These are phyloP conservation scores for Nematocida minor DNA, from an alignment of 371 early-diverging fungal genomes.

Conservation along the genomic window DNA sequence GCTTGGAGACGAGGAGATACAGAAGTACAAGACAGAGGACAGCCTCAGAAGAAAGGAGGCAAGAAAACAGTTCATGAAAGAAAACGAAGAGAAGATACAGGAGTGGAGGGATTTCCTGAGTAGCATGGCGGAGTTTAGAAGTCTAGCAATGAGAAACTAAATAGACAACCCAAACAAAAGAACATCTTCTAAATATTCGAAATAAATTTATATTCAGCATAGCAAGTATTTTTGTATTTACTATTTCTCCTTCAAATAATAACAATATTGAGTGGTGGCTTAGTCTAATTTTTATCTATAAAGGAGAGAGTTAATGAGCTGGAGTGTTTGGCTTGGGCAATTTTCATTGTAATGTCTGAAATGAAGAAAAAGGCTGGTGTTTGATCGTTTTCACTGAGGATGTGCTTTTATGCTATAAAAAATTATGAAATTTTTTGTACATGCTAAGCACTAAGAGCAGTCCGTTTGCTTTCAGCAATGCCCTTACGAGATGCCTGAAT, in stretches of 20 bases:
- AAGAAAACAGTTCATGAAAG: conserved; percentile 29
- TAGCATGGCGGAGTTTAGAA: conserved; percentile 2
- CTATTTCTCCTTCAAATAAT: too few species aligned
- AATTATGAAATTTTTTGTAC: neutral
- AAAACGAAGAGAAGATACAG: conserved; percentile 8
- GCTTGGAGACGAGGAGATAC: conserved; percentile 7
- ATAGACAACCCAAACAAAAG: neutral
- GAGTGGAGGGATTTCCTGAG: conserved; percentile 31
- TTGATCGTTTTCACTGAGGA: too few species aligned
- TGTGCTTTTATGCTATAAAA: neutral
- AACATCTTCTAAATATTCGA: too few species aligned
- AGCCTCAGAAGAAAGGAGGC: conserved; percentile 9
- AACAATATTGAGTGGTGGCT: neutral
- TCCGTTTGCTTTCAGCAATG: conserved; percentile 18
- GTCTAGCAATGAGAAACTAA: neutral
- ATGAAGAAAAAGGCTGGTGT: too few species aligned
- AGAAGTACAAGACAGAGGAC: conserved; percentile 37
- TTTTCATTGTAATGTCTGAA: too few species aligned
- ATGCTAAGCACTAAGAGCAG: conserved; percentile 6
- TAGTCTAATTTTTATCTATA: neutral
- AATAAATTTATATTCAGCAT: too few species aligned
- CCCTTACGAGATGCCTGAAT: conserved; percentile 1
- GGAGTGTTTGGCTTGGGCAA: too few species aligned
- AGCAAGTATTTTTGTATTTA: too few species aligned
- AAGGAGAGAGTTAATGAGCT: too few species aligned